Evolutionary conservation across 192 early-diverging fungal species (phyloP), one percentile per base, ranked within the genome.

Genomic region (Funneliformis geosporum): DNA sequence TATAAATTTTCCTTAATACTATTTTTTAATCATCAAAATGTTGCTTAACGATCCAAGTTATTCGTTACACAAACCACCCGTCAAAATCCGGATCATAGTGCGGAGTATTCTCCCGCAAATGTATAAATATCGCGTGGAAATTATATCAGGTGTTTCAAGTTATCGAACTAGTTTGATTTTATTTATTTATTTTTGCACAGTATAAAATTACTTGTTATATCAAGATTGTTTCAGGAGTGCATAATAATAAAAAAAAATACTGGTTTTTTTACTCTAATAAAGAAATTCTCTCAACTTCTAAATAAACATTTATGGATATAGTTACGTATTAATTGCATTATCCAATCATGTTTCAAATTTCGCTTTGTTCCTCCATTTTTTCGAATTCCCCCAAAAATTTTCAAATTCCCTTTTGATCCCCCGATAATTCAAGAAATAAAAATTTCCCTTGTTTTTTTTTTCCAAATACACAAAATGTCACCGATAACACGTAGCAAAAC

Each of bases 401-500:
- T 55, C 50, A 55, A 55, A 55, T 55, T 55, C 50, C 50, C 50
- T 16, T 55, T 55, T 55, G 50, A 55, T 55, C 50, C 50, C 50
- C 50, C 50, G 50, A 55, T 21, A 21, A 21, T 33, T 33, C 5
- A 55, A 16, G 18, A 55, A n/a, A 55, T 5, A 55, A 55, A 10
- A 44, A 44, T 4, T 44, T 44, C 5, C 5, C 5, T 44, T 44
- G 1, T 44, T 44, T 50, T 50, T 50, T 50, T 21, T 18, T 2
- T 16, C 5, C 43, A 9, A 44, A 44, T 10, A 50, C 12, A 50
- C 14, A 55, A 55, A n/a, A 72, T 72, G 70, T 72, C 70, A 55
- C 70, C 70, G 25, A 72, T 72, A 47, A 72, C 70, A 47, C 70
- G 70, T 72, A 72, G 70, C 39, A 47, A 25, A 27, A 72, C 70